Evolutionary conservation across 805 yeast species (phyloP).

Genomic region (Yarrowia sp.): DNA sequence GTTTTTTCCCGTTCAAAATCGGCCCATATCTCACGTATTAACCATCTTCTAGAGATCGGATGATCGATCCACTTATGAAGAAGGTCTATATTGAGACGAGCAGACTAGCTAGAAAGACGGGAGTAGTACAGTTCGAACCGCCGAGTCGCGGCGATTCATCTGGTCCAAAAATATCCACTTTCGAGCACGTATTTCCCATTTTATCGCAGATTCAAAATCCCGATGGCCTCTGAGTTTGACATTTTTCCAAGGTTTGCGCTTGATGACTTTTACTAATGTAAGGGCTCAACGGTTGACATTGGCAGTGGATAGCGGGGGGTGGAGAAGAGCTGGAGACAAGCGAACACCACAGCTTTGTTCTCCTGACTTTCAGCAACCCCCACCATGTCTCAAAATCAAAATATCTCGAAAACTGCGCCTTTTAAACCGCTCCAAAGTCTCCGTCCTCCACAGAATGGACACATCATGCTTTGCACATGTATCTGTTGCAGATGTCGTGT

Average conservation of each 20-base stretch:
- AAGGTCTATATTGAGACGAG: neutral
- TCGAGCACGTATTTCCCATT: too few species aligned
- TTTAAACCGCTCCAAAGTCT: neutral
- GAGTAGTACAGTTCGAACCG: neutral
- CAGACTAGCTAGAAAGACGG: neutral
- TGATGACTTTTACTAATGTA: constrained; percentile 17
- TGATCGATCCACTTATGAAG: neutral
- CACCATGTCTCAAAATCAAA: too few species aligned
- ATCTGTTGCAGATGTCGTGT: constrained; percentile 14
- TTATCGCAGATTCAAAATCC: neutral
- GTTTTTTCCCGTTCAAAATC: too few species aligned
- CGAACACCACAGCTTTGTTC: neutral
- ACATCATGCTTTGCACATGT: constrained; percentile 33
- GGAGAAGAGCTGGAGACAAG: too few species aligned
- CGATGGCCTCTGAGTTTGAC: constrained; percentile 13
- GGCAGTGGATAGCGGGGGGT: too few species aligned
- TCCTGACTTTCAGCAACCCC: too few species aligned
- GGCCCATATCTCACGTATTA: too few species aligned
- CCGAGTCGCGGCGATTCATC: neutral
- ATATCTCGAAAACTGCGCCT: too few species aligned
- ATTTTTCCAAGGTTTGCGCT: constrained; percentile 35
- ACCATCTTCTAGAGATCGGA: too few species aligned
- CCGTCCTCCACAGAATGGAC: neutral
- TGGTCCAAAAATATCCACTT: neutral
- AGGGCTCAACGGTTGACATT: constrained; percentile 11